Conservation (phyloP, 2,329 filamentous ascomycete genomes). For the Thelonectria discophora region DNA sequence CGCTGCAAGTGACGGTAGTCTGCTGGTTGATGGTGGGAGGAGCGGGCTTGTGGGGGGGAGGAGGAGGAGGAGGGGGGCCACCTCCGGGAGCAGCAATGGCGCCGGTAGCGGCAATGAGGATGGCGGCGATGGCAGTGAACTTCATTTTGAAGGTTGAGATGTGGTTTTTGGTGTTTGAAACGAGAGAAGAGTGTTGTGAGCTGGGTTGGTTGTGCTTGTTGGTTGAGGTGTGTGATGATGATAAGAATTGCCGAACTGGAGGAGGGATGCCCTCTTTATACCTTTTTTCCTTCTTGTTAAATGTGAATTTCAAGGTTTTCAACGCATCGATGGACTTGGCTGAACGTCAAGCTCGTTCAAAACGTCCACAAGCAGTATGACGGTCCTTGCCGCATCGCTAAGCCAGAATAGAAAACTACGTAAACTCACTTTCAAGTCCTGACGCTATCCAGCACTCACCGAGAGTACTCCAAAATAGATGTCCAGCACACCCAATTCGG, state of each 20-base stretch:
- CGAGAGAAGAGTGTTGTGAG: conserved; percentile 17
- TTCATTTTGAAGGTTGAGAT: conserved; percentile 30
- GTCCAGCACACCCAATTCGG: too few species aligned
- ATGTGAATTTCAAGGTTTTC: too few species aligned
- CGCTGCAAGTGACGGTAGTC: conserved; percentile 1
- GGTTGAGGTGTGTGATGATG: conserved; percentile 23
- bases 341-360: too few species aligned
- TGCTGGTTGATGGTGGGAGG: conserved; percentile 3
- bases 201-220: conserved; percentile 12
- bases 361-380: too few species aligned
- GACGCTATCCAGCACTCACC: too few species aligned
- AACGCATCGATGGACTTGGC: too few species aligned
- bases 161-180: conserved; percentile 6
- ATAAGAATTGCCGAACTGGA: neutral
- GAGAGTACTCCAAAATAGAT: too few species aligned
- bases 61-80: neutral
- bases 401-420: too few species aligned
- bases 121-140: conserved; percentile 14
- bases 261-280: conserved; percentile 19
- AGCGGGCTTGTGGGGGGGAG: neutral
- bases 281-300: neutral
- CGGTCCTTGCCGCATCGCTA: neutral
- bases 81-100: conserved; percentile 27
- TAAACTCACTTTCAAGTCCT: too few species aligned
- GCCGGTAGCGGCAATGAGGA: conserved; percentile 22